These are phyloP conservation scores for Sclerotinia subarctica DNA, from an alignment of 2,329 filamentous ascomycete species.

Conservation along the genomic window DNA sequence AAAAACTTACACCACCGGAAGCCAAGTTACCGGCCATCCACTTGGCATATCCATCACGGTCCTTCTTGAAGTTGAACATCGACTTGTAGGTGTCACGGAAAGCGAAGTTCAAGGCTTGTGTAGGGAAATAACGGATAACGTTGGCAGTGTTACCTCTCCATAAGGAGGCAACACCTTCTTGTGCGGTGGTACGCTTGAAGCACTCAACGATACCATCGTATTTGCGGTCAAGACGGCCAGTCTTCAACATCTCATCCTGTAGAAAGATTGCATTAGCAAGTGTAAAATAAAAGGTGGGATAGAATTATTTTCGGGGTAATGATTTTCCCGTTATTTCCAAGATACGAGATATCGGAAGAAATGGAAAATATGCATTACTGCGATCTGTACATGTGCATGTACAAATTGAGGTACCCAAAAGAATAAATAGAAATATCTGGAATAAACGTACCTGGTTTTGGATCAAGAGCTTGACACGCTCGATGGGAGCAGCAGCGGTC, in stretches of 20 bases:
- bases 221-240: conserved; percentile 95
- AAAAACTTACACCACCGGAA: conserved; percentile 88
- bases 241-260: conserved; percentile 99
- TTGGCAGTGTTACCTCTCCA: conserved; percentile 99
- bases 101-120: conserved; percentile 99
- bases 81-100: conserved; percentile 99
- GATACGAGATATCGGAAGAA: neutral
- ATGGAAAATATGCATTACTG: conserved; percentile 1
- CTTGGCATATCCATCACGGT: conserved; percentile 94
- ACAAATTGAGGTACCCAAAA: conserved; percentile 26
- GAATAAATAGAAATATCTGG: conserved; percentile 7
- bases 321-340: neutral
- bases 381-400: conserved; percentile 15
- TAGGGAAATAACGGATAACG: conserved; percentile 99
- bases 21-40: conserved; percentile 99
- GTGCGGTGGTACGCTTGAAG: conserved; percentile 85
- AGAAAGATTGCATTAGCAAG: conserved; percentile 26
- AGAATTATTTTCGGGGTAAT: neutral
- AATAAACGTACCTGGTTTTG: conserved; percentile 90
- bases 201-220: conserved; percentile 93
- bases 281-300: conserved; percentile 3
- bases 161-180: conserved; percentile 91
- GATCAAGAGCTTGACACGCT: conserved; percentile 99
- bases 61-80: conserved; percentile 99
- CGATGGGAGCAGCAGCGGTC: conserved; percentile 98